Conservation (phyloP, 2,329 filamentous ascomycete species). For the Ophiostoma sp. region DNA sequence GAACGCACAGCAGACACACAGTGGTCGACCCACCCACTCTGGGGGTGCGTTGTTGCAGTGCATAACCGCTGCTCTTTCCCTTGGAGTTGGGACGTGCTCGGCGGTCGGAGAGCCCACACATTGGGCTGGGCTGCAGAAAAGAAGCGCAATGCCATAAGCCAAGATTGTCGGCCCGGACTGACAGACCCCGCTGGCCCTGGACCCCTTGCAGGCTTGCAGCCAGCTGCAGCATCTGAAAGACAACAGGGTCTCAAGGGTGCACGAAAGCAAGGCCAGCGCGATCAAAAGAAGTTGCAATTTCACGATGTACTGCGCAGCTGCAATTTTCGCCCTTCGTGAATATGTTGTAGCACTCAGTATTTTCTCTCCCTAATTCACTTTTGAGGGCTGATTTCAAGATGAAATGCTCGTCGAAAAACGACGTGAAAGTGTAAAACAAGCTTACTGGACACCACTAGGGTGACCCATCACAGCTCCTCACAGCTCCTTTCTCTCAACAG, state of each 20-base stretch:
- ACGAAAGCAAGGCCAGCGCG: neutral
- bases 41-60: neutral
- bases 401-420: neutral
- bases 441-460: neutral
- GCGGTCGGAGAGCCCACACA: too few species aligned
- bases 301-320: neutral
- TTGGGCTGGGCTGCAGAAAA: neutral
- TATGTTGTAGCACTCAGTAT: too few species aligned
- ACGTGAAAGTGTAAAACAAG: neutral
- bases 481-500: neutral
- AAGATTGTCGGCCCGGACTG: constrained; percentile 1
- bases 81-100: neutral
- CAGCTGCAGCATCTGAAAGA: neutral
- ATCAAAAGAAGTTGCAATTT: neutral
- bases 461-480: neutral
- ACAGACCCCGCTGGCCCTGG: neutral
- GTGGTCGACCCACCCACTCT: neutral
- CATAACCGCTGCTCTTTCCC: neutral
- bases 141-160: neutral
- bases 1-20: neutral
- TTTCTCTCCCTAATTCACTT: too few species aligned
- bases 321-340: too few species aligned
- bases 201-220: neutral
- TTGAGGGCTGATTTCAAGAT: neutral
- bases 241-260: neutral